Evolutionary conservation across 768 basidiomycete species (phyloP).

Genomic region (Tubosaeta brunneosetosa): DNA sequence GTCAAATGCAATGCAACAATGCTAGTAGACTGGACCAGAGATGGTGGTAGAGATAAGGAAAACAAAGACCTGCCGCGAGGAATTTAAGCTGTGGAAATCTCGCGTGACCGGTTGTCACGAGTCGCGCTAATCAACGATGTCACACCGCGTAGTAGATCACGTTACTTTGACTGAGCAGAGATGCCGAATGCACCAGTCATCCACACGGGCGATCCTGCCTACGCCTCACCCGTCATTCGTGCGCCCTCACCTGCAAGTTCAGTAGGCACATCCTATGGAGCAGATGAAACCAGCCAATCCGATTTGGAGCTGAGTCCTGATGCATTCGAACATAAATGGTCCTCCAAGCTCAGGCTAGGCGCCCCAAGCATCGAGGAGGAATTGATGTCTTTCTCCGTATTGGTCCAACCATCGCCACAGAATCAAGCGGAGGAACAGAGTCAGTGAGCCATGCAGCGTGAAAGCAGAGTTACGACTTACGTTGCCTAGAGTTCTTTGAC

Average conservation of each 20-base stretch:
- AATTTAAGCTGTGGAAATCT: slow-evolving; percentile 25
- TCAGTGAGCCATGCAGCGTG: slow-evolving; percentile 19
- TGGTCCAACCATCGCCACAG: slow-evolving; percentile 33
- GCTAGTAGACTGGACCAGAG: slow-evolving; percentile 7
- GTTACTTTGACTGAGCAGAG: not conserved
- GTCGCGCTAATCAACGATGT: slow-evolving; percentile 31
- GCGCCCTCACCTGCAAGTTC: slow-evolving; percentile 45
- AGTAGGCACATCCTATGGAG: slow-evolving; percentile 43
- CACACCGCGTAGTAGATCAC: slow-evolving; percentile 26
- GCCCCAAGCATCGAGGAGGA: slow-evolving; percentile 36
- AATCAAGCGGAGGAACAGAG: slow-evolving; percentile 37
- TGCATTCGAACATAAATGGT: slow-evolving; percentile 35
- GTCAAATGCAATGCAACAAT: slow-evolving; percentile 1
- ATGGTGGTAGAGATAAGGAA: slow-evolving; percentile 23
- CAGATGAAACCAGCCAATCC: slow-evolving; percentile 41
- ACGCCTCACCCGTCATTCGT: slow-evolving; percentile 43
- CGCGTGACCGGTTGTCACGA: slow-evolving; percentile 28
- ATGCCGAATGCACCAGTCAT: slow-evolving; percentile 31
- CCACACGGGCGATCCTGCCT: slow-evolving; percentile 34
- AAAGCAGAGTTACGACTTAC: slow-evolving; percentile 1
- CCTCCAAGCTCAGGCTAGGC: slow-evolving; percentile 32
- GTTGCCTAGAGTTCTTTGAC: slow-evolving; percentile 31
- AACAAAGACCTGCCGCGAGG: slow-evolving; percentile 24
- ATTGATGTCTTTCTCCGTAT: slow-evolving; percentile 25
- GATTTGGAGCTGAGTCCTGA: slow-evolving; percentile 37